Percentiles rank a stretch among this genome's conserved stretches.
Conservation (phyloP, 1,284 basidiomycete genomes). For the Sparassis latifolia region DNA sequence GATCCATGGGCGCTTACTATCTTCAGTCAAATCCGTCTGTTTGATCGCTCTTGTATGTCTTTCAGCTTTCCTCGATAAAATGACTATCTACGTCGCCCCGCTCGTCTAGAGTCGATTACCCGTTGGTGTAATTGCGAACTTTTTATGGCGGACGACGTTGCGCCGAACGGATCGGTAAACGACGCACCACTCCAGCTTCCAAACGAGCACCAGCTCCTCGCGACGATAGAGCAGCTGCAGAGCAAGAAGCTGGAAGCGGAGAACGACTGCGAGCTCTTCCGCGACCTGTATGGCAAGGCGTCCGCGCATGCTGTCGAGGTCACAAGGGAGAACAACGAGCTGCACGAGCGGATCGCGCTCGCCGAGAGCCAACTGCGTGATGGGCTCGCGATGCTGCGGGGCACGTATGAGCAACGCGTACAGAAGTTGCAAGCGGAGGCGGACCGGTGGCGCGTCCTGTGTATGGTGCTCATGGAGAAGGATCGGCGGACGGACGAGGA, state of each 20-base stretch:
- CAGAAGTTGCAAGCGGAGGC: constrained; percentile 42
- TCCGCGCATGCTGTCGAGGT: constrained; percentile 17
- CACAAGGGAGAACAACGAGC: constrained; percentile 41
- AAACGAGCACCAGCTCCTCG: constrained; percentile 10
- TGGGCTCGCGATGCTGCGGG: constrained; percentile 44
- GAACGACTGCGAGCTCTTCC: constrained; percentile 21
- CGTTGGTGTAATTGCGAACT: no score
- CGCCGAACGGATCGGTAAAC: no score
- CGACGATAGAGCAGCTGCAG: constrained; percentile 17
- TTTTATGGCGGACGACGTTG: no score
- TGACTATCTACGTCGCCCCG: no score
- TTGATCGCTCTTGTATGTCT: no score
- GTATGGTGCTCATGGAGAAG: constrained; percentile 44
- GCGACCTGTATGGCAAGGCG: constrained; percentile 19
- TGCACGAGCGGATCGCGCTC: constrained; percentile 41
- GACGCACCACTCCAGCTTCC: no score
- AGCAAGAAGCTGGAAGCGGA: constrained; percentile 16
- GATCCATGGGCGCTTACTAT: no score
- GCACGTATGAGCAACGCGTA: constrained; percentile 38
- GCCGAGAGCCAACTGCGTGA: constrained; percentile 45
- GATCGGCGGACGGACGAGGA: constrained; percentile 54
- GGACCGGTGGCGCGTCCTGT: constrained; percentile 36
- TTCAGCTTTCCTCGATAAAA: no score
- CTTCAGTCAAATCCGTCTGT: no score
- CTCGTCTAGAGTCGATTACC: no score